Evolutionary conservation across 495 filamentous ascomycete genomes (phyloP).

Genomic region (Hypoxylon trugodes): DNA sequence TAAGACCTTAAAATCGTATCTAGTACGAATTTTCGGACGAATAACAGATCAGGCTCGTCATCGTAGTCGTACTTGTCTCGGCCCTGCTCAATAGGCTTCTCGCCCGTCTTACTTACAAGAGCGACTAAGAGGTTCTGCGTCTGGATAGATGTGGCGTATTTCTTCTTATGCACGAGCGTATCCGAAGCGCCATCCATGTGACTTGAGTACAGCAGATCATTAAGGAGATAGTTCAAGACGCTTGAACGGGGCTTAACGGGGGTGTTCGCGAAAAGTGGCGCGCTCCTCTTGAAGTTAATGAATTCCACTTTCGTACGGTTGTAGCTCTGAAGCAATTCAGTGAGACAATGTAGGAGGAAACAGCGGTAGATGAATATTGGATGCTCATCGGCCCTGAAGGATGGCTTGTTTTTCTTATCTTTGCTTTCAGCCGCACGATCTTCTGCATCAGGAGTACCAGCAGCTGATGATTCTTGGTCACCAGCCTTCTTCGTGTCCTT

Average conservation of each 20-base stretch:
- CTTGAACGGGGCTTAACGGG: constrained; percentile 94
- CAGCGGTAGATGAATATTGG: constrained; percentile 96
- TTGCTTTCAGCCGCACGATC: constrained; percentile 49
- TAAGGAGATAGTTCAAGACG: constrained; percentile 92
- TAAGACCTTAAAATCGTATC: constrained; percentile 93
- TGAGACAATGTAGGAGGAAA: constrained; percentile 92
- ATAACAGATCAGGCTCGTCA: constrained; percentile 87
- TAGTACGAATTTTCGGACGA: constrained; percentile 91
- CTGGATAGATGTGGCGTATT: constrained; percentile 80
- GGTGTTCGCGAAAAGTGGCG: constrained; percentile 78
- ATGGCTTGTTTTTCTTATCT: constrained; percentile 77
- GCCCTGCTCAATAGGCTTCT: constrained; percentile 64
- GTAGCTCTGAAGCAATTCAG: constrained; percentile 92
- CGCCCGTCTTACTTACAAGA: constrained; percentile 85
- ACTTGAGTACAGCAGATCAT: constrained; percentile 80
- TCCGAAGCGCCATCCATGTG: constrained; percentile 75
- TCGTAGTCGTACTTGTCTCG: constrained; percentile 67
- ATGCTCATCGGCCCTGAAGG: constrained; percentile 92
- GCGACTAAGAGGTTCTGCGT: constrained; percentile 86
- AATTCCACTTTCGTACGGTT: constrained; percentile 97
- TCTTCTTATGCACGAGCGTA: constrained; percentile 80
- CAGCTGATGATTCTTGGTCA: constrained; percentile 46
- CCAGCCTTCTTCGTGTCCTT: constrained; percentile 59
- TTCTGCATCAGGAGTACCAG: constrained; percentile 35
- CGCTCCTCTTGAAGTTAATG: constrained; percentile 94